Conservation (phyloP, 1,284 basidiomycete genomes). For the Rhodotorula sp. region DNA sequence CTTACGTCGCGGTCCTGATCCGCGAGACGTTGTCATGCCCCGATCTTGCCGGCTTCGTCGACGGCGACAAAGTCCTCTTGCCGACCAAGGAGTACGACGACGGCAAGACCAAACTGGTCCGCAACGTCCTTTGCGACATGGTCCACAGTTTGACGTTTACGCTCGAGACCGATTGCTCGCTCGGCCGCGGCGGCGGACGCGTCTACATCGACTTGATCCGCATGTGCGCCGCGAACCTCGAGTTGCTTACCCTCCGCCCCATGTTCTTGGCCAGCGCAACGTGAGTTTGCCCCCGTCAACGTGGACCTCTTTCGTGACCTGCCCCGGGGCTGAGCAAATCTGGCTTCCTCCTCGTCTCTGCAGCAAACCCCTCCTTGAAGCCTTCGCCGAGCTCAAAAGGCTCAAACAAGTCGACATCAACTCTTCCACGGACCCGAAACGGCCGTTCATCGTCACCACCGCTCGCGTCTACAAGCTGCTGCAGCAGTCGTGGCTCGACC, state of each 20-base stretch:
- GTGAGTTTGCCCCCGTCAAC: conserved; percentile 10
- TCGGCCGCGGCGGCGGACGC: conserved; percentile 35
- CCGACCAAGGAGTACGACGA: neutral
- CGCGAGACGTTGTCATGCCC: conserved; percentile 28
- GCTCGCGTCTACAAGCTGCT: conserved; percentile 23
- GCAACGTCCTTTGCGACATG: conserved; percentile 21
- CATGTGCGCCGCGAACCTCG: conserved; percentile 23
- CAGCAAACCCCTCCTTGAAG: conserved; percentile 28
- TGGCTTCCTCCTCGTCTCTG: no score
- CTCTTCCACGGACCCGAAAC: conserved; percentile 13
- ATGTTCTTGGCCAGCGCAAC: conserved; percentile 28
- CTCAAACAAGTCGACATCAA: conserved; percentile 33
- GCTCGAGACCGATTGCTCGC: conserved; percentile 1
- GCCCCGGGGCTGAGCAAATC: neutral
- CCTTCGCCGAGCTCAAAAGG: conserved; percentile 15
- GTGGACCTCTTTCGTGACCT: neutral
- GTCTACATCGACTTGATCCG: conserved; percentile 34
- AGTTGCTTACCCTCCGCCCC: conserved; percentile 26
- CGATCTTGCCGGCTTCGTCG: conserved; percentile 15
- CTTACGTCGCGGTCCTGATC: conserved; percentile 28
- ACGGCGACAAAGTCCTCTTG: conserved; percentile 5
- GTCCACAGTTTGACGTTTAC: conserved; percentile 25
- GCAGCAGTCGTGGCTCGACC: conserved; percentile 16
- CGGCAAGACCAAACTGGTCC: neutral
- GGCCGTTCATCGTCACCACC: conserved; percentile 34